These are phyloP conservation scores for Ottelia alismoides DNA, from an alignment of 106 monocot genomes.

Conservation along the genomic window DNA sequence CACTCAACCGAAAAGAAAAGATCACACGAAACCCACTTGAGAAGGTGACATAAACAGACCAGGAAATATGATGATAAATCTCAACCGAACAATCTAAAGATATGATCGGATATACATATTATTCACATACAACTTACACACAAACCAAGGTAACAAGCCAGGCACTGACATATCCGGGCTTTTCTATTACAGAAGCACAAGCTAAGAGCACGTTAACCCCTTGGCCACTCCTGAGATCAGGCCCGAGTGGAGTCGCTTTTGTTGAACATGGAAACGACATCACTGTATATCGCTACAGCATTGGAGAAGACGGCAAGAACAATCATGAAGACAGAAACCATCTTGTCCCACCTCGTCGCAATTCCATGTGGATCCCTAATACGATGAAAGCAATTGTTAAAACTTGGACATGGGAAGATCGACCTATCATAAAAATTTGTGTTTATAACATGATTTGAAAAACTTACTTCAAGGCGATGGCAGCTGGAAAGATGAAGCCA, in stretches of 20 bases:
- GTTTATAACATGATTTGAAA: background rate
- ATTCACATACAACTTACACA: too few species aligned
- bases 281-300: constrained; percentile 76
- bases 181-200: too few species aligned
- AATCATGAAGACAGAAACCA: constrained; percentile 59
- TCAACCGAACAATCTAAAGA: too few species aligned
- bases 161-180: too few species aligned
- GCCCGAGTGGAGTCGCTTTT: constrained; percentile 14
- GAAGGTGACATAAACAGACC: too few species aligned
- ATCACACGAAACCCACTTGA: too few species aligned
- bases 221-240: background rate
- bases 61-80: too few species aligned
- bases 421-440: background rate
- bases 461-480: constrained; percentile 60
- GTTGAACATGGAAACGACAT: constrained; percentile 42
- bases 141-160: too few species aligned
- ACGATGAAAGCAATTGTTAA: background rate
- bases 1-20: too few species aligned
- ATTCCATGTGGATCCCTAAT: constrained; percentile 62
- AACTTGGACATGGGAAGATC: background rate
- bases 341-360: constrained; percentile 49
- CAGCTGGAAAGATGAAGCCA: constrained; percentile 81
- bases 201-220: too few species aligned
- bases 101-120: too few species aligned
- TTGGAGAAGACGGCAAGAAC: constrained; percentile 64